Conservation (phyloP, 2,329 filamentous ascomycete genomes). For the Claviceps paspali region DNA sequence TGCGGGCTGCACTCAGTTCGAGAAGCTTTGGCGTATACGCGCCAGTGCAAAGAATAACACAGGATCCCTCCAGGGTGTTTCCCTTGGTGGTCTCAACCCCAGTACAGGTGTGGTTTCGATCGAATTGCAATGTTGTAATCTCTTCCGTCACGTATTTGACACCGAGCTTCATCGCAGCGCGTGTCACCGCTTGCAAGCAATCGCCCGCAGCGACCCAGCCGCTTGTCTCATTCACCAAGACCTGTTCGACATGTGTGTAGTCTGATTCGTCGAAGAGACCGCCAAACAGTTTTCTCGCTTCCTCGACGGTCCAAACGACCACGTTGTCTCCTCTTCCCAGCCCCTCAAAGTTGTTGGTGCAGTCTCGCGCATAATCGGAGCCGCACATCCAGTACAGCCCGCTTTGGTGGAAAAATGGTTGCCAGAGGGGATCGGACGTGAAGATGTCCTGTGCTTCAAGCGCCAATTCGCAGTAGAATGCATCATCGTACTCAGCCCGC, state of each 20-base stretch:
- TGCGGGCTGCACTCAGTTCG: slow-evolving; percentile 32
- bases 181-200: slow-evolving; percentile 37
- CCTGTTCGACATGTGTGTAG: slow-evolving; percentile 41
- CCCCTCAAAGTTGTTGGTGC: slow-evolving; percentile 36
- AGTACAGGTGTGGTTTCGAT: slow-evolving; percentile 24
- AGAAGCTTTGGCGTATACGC: slow-evolving; percentile 43
- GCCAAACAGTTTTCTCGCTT: slow-evolving; percentile 34
- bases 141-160: slow-evolving; percentile 44
- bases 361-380: slow-evolving; percentile 32
- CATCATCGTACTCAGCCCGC: slow-evolving; percentile 51
- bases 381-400: slow-evolving; percentile 44
- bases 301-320: slow-evolving; percentile 28
- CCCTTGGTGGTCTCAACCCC: slow-evolving; percentile 35
- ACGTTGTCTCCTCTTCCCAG: slow-evolving; percentile 25
- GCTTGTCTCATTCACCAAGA: slow-evolving; percentile 44
- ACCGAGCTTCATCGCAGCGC: slow-evolving; percentile 34
- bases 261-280: slow-evolving; percentile 46
- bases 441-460: slow-evolving; percentile 52
- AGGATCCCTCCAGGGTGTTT: slow-evolving; percentile 28
- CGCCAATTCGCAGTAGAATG: slow-evolving; percentile 47
- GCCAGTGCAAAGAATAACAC: slow-evolving; percentile 38
- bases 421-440: slow-evolving; percentile 39
- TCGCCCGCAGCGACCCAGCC: slow-evolving; percentile 51
- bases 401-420: slow-evolving; percentile 40
- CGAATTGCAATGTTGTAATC: slow-evolving; percentile 30